Conservation (phyloP, 176 grass and related monocot genomes). For the Metroxylon sagu region DNA sequence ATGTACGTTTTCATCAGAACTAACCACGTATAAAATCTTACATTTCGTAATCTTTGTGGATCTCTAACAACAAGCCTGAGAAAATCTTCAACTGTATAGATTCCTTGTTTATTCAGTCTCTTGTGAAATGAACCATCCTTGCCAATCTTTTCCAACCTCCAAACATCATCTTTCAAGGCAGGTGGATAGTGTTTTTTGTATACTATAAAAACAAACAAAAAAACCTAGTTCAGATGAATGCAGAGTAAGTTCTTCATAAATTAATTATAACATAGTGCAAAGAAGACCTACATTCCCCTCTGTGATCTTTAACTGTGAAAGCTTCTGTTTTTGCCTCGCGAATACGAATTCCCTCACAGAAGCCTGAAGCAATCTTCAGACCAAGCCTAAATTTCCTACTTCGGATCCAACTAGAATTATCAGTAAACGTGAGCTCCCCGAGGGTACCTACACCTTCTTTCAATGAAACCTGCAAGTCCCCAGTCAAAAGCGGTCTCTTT, state of each 20-base stretch:
- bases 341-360: conserved; percentile 5
- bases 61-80: conserved; percentile 18
- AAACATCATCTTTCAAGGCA: conserved; percentile 19
- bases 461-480: conserved; percentile 6
- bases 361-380: conserved; percentile 15
- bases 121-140: conserved; percentile 22
- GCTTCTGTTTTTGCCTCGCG: conserved; percentile 20
- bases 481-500: conserved; percentile 19
- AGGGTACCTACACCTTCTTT: conserved; percentile 19
- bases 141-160: conserved; percentile 23
- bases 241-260: too few relatives aligned
- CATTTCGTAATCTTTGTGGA: conserved; percentile 12
- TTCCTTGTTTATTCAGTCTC: conserved; percentile 1
- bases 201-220: background rate
- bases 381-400: conserved; percentile 22
- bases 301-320: conserved; percentile 20
- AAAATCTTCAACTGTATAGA: conserved; percentile 15
- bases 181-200: conserved; percentile 23
- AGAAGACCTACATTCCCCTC: conserved; percentile 14
- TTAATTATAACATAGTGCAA: too few relatives aligned
- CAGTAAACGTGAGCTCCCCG: conserved; percentile 18
- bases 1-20: background rate
- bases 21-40: conserved; percentile 1
- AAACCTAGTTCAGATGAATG: too few relatives aligned
- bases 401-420: conserved; percentile 20